Conservation (phyloP, 177 flowering plant species). For the Vitis hybrid region DNA sequence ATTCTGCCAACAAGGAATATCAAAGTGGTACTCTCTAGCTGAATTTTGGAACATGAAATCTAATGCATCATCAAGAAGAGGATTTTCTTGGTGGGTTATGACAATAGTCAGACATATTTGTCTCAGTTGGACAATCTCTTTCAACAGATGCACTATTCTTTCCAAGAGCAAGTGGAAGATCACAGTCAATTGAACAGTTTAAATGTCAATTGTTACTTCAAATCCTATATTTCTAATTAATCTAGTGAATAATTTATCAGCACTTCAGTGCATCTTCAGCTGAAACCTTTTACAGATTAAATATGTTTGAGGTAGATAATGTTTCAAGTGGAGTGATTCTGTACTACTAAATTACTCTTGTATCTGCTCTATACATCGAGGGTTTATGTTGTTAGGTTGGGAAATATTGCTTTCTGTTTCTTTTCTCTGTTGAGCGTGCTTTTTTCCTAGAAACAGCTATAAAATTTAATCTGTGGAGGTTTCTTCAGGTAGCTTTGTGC, state of each 20-base stretch:
- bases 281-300: not conserved
- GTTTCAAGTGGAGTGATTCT: not conserved
- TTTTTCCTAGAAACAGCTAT: not conserved
- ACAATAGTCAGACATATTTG: too few species aligned
- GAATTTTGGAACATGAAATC: not conserved
- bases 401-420: not conserved
- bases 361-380: not conserved
- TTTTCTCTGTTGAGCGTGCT: not conserved
- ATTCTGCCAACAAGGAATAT: conserved; percentile 12
- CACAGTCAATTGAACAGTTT: too few species aligned
- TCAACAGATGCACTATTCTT: too few species aligned
- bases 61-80: too few species aligned
- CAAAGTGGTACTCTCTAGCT: not conserved
- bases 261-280: not conserved
- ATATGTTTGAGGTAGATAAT: not conserved
- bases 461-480: too few species aligned
- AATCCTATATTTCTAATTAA: not conserved
- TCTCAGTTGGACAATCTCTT: too few species aligned
- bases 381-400: not conserved
- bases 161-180: too few species aligned
- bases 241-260: conserved; percentile 1
- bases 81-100: too few species aligned
- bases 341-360: not conserved
- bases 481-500: too few species aligned
- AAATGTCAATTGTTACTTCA: not conserved